Base-by-base conservation (phyloP, 768 basidiomycete genomes). In the Tulasnella sp. region DNA sequence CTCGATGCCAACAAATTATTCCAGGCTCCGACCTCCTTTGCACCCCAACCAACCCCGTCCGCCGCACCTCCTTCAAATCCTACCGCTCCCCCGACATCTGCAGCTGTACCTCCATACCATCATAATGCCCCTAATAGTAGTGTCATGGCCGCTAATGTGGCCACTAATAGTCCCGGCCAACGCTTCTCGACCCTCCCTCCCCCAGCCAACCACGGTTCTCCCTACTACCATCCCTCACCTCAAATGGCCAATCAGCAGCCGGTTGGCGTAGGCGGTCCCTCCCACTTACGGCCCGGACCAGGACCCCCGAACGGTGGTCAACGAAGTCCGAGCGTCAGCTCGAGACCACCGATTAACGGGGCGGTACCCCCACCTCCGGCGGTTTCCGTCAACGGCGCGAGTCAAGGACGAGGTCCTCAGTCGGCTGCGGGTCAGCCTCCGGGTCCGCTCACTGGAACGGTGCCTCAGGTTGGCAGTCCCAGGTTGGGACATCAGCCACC, bases 21-120 rank as follows among this genome's bases (percentile, higher is more conserved):
- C 81, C 84, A 83, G 79, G 81, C 70, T 40, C 36, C 40, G n/a
- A 19, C 68, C 17, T 38, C 49, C 25, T 36, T 31, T 8, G 34
- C 74, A 15, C 80, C 71, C 78, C 82, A 73, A 79, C 11, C 58
- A 34, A 25, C 49, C 6, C n/a, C 49, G 17, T 7, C n/a, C 9
- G 9, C n/a, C 49, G 17, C 83, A 64, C 81, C 85, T 0, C 71
- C 81, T 31, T 71, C 81, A 12, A 79, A 80, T 40, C 79, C 80
- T 52, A 45, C 81, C 12, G 67, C 81, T 34, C 86, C 29, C 85
- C 87, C 22, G 82, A 84, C n/a, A 84, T 90, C 52, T 90, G 89
- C 79, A 90, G 90, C 76, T 88, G 88, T 73, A 82, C 83, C 78
- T 87, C 88, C 75, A 82, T 87, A 67, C 86, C 86, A 58, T n/a